Percentiles rank a stretch among this genome's conserved stretches.
phyloP scores from a whole-genome alignment of 345 rosid genomes.

The Boechera retrofracta region DNA sequence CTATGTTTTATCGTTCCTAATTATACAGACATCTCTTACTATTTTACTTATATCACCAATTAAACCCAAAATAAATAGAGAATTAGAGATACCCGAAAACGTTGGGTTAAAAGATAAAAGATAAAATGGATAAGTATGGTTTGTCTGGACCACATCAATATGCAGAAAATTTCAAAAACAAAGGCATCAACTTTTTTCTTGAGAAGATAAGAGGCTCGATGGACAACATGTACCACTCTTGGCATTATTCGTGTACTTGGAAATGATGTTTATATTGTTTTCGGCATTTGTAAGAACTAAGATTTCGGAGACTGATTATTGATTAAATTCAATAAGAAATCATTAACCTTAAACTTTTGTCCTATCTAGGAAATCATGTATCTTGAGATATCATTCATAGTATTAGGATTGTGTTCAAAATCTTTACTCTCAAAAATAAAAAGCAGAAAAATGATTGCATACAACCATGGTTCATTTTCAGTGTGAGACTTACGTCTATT shows the following conservation, averaged over 20 bases:
- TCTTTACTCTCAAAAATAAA: neutral
- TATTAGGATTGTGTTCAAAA: neutral
- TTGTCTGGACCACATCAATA: slow-evolving; percentile 45
- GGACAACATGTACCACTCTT: slow-evolving; percentile 35
- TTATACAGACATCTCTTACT: neutral
- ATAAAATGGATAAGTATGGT: slow-evolving; percentile 33
- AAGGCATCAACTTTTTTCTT: slow-evolving; percentile 44
- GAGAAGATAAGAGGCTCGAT: slow-evolving; percentile 43
- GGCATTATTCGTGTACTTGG: slow-evolving; percentile 39
- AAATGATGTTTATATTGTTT: slow-evolving; percentile 35
- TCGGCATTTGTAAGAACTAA: slow-evolving; percentile 8
- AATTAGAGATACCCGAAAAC: neutral
- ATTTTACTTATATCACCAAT: neutral
- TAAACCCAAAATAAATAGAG: neutral
- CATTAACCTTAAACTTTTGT: slow-evolving; percentile 5
- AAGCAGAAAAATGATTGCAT: neutral
- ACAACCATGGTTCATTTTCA: neutral
- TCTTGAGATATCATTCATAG: neutral
- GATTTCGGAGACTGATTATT: neutral
- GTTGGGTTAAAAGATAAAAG: neutral
- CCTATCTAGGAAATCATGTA: slow-evolving; percentile 8
- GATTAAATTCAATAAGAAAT: slow-evolving; percentile 13
- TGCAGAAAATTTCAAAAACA: slow-evolving; percentile 39
- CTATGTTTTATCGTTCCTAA: neutral
- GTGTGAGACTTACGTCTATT: neutral